phyloP scores from a whole-genome alignment of 257 asterid species.

The Capsicum rhomboideum region DNA sequence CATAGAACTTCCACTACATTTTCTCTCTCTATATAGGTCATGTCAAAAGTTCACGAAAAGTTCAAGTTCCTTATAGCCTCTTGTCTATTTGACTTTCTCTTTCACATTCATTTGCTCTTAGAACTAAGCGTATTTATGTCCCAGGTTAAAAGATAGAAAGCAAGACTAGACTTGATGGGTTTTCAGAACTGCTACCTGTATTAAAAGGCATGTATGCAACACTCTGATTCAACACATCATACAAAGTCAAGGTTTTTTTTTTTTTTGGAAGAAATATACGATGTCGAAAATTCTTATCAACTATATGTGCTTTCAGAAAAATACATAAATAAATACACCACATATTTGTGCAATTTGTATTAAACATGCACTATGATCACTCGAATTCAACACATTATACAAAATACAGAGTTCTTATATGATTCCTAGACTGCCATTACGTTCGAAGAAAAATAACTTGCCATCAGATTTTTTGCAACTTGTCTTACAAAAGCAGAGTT shows the following conservation, averaged over 20 bases:
- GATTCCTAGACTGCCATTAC: not conserved
- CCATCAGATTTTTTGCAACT: not conserved
- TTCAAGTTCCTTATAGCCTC: not conserved
- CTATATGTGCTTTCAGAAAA: not conserved
- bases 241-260: not conserved
- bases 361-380: not conserved
- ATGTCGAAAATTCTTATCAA: not conserved
- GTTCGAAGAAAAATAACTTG: not conserved
- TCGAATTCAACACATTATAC: not conserved
- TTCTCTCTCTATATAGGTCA: not conserved
- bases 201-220: not conserved
- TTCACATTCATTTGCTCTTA: not conserved
- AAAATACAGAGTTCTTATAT: not conserved
- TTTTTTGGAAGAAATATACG: not conserved
- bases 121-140: not conserved
- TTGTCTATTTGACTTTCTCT: not conserved
- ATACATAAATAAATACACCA: not conserved
- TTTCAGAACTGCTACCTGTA: not conserved
- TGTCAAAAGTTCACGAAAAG: not conserved
- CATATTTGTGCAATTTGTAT: not conserved
- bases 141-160: too few species aligned
- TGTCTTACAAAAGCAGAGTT: not conserved
- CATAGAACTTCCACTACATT: too few species aligned
- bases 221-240: not conserved
- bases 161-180: not conserved